Evolutionary conservation across 192 early-diverging fungal genomes (phyloP), one percentile per base, ranked within the genome.

Genomic region (Entomortierella chlamydospora): DNA sequence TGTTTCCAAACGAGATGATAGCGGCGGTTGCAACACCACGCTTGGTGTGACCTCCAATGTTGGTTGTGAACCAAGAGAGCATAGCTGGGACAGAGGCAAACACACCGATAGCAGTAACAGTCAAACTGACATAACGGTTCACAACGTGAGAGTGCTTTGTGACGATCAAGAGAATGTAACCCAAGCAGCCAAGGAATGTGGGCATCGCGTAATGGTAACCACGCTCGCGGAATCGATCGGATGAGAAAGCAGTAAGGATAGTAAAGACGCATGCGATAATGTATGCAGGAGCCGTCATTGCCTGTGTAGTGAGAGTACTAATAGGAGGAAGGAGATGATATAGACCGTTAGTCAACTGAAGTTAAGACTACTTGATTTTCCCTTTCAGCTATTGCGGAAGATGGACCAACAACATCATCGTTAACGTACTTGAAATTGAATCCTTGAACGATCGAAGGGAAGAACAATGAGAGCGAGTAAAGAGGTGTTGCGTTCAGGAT

Each of bases 11-110:
- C 2, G 85, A 86, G 59, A 91, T 89, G 45, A 91, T 83, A 57
- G 90, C 83, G 52, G 91, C 92, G 12, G 86, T 82, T 13, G 90
- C 89, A 63, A 90, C 82, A n/a, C 86, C 91, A 23, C 90, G 83
- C 81, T 94, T 94, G 13, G 88, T 92, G 54, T 92, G 87, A 9
- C 92, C 92, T 43, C 90, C 90, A 47, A 91, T 89, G 51, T 90
- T 83, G 63, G 91, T 84, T 18, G 91, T 91, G 28, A 86, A 81
- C 42, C 89, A 88, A 83, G 72, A 81, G 84, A 92, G 30, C 90
- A 90, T 89, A 22, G 87, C 76, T 18, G 92, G 89, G 10, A 90
- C 79, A 37, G 87, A 84, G 2, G 88, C 28, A 61, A 86, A 86
- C 12, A 86, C 82, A 52, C 83, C 83, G 49, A 25, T 81, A 8